Conservation (phyloP, 164 flowering plant species). For the Umbellularia californica region DNA sequence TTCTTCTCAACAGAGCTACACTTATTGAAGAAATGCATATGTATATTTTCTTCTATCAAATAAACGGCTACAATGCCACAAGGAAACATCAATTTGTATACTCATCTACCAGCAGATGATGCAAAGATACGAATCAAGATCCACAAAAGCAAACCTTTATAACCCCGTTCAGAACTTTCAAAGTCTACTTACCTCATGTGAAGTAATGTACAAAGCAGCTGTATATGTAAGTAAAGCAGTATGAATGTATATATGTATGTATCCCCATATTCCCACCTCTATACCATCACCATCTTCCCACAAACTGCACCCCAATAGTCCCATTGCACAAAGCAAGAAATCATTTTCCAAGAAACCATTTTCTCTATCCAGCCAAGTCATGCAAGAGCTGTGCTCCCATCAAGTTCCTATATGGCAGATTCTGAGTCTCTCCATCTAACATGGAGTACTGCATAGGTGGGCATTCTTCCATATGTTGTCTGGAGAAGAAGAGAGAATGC, state of each 20-base stretch:
- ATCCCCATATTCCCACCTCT: neutral
- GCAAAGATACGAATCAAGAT: neutral
- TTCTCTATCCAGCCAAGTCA: constrained; percentile 55
- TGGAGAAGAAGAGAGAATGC: constrained; percentile 48
- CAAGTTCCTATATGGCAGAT: constrained; percentile 67
- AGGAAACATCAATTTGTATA: neutral
- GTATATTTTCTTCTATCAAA: neutral
- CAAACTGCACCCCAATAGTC: neutral
- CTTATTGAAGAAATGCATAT: no score
- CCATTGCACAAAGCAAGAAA: neutral
- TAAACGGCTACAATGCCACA: neutral
- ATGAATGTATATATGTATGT: neutral
- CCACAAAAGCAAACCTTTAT: neutral
- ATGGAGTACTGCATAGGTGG: constrained; percentile 60
- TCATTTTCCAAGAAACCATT: neutral
- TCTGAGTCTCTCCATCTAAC: constrained; percentile 62
- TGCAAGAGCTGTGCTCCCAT: constrained; percentile 89
- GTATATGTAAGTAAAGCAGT: neutral
- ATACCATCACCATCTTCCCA: neutral
- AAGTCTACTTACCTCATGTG: neutral
- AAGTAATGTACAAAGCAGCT: neutral
- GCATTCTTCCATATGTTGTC: constrained; percentile 61
- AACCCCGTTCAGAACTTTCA: neutral
- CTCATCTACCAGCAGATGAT: neutral
- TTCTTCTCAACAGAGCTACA: neutral